These are phyloP conservation scores for Zymoseptoria passerinii DNA, from an alignment of 2,329 filamentous ascomycete genomes.

Conservation along the genomic window DNA sequence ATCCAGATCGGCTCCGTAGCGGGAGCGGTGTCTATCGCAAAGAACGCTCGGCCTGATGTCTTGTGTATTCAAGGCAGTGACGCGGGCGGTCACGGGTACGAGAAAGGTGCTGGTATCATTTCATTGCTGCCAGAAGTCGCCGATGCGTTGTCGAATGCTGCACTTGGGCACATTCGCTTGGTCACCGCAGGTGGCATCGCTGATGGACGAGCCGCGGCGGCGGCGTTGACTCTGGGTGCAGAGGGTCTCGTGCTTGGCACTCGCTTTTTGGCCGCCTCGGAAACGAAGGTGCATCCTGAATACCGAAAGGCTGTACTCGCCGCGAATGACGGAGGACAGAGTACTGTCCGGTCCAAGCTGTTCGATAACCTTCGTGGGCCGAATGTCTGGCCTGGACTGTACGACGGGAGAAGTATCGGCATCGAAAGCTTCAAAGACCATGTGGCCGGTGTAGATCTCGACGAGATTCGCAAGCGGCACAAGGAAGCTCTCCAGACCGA, in stretches of 20 bases:
- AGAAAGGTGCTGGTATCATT: slow-evolving; percentile 47
- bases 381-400: slow-evolving; percentile 48
- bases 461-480: slow-evolving; percentile 38
- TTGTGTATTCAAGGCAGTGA: slow-evolving; percentile 56
- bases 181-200: slow-evolving; percentile 50
- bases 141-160: slow-evolving; percentile 34
- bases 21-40: slow-evolving; percentile 44
- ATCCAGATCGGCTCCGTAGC: slow-evolving; percentile 54
- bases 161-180: slow-evolving; percentile 37
- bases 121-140: slow-evolving; percentile 51
- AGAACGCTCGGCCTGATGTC: slow-evolving; percentile 45
- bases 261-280: slow-evolving; percentile 48
- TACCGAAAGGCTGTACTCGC: slow-evolving; percentile 42
- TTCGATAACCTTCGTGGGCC: slow-evolving; percentile 50
- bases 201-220: slow-evolving; percentile 48
- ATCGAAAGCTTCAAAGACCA: slow-evolving; percentile 45
- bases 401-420: slow-evolving; percentile 50
- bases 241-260: slow-evolving; percentile 54
- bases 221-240: slow-evolving; percentile 47
- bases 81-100: slow-evolving; percentile 57
- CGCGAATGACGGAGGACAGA: slow-evolving; percentile 43
- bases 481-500: slow-evolving; percentile 41
- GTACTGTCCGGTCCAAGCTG: slow-evolving; percentile 42
- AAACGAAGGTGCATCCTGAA: slow-evolving; percentile 35
- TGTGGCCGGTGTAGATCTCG: slow-evolving; percentile 30